Conservation (phyloP, 371 early-diverging fungal species). For the Mucor piriformis region DNA sequence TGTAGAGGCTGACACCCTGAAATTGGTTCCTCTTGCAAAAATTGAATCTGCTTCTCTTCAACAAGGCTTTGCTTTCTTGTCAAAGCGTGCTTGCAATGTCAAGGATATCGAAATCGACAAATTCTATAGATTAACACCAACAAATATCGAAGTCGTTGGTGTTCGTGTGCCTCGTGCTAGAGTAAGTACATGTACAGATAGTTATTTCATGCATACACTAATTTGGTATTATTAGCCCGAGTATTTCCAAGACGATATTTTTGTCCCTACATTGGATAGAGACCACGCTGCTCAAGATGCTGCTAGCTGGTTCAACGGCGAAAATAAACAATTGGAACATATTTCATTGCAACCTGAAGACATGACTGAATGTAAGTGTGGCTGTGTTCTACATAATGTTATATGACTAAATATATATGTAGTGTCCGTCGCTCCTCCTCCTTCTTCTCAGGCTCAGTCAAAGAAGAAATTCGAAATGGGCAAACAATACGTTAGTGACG, state of each 20-base stretch:
- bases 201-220: not conserved
- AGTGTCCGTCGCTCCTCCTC: conserved; percentile 54
- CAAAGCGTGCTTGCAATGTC: conserved; percentile 69
- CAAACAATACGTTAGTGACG: conserved; percentile 37
- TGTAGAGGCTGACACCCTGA: conserved; percentile 16
- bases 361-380: conserved; percentile 58
- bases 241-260: conserved; percentile 88
- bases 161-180: conserved; percentile 77
- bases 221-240: conserved; percentile 54
- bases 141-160: conserved; percentile 68
- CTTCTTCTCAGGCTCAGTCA: conserved; percentile 35
- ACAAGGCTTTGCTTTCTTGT: conserved; percentile 69
- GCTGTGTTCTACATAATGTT: not conserved
- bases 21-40: conserved; percentile 56
- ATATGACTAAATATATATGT: not conserved
- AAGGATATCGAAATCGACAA: conserved; percentile 67
- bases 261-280: conserved; percentile 64
- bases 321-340: conserved; percentile 18
- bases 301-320: conserved; percentile 60
- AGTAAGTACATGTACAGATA: conserved; percentile 25
- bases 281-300: conserved; percentile 56
- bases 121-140: conserved; percentile 68
- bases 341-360: conserved; percentile 63
- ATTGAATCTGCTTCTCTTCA: conserved; percentile 64
- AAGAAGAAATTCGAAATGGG: conserved; percentile 49